These are phyloP conservation scores for Exidia glandulosa DNA, from an alignment of 768 basidiomycete genomes.

Conservation along the genomic window DNA sequence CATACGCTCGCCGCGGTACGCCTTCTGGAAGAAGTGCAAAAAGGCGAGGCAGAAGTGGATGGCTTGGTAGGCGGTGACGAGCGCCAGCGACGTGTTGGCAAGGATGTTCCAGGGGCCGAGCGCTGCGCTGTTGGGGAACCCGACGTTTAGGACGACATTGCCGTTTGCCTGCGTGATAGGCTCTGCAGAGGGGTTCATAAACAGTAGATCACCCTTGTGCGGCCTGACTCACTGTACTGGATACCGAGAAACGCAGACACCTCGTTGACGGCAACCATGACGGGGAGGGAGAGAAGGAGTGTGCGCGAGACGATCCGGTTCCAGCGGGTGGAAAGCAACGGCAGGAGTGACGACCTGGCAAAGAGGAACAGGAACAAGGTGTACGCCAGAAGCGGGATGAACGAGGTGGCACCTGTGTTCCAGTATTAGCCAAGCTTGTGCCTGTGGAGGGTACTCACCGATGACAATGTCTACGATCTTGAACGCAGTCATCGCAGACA, in stretches of 20 bases:
- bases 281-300: constrained; percentile 44
- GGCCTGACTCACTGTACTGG: constrained; percentile 38
- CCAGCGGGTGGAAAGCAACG: constrained; percentile 39
- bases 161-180: neutral
- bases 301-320: constrained; percentile 32
- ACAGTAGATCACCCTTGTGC: neutral
- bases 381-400: constrained; percentile 55
- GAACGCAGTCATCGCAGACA: constrained; percentile 34
- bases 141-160: constrained; percentile 21
- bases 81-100: constrained; percentile 45
- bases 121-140: constrained; percentile 27
- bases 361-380: constrained; percentile 51
- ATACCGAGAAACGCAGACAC: constrained; percentile 56
- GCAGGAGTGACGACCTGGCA: constrained; percentile 38
- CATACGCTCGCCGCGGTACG: constrained; percentile 37
- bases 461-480: constrained; percentile 45
- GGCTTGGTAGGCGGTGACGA: constrained; percentile 48
- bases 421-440: neutral
- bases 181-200: neutral
- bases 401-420: constrained; percentile 41
- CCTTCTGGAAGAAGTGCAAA: constrained; percentile 38
- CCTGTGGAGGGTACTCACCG: constrained; percentile 31
- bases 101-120: constrained; percentile 45
- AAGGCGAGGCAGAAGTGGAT: constrained; percentile 47
- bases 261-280: constrained; percentile 43